Evolutionary conservation across 169 alveolate species (phyloP), one percentile per base, ranked within the genome.

Genomic region (Eimeria acervulina): DNA sequence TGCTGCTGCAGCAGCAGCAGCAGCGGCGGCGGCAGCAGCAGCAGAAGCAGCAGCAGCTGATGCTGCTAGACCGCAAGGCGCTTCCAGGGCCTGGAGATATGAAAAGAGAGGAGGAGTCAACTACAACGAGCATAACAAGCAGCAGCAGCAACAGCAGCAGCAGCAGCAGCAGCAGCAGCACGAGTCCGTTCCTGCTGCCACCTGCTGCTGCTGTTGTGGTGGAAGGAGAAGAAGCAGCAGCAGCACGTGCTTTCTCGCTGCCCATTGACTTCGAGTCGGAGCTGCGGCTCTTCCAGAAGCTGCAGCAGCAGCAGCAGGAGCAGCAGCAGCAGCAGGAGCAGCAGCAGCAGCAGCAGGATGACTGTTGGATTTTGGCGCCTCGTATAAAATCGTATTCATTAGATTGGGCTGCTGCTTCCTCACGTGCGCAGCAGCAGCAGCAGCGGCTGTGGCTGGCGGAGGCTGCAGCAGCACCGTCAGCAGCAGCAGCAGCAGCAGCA

Each of bases 271-370:
- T 72, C 23, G 52, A 31, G 84, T 72, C 84, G 19, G 84, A 72
- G 84, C 84, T 72, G 84, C 84, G 84, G 23, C 59, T 51, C 59
- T 51, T 51, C 15, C 7, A 51, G 59, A 51, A 51, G 59, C 59
- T 51, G 59, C 59, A 51, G 7, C 59, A 51, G 59, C 59, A 51
- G 59, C 59, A 51, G 59, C 59, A 51, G 59, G 21, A 72, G 44
- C 47, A 72, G 13, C 52, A 72, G 84, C 84, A 72, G 84, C 83
- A 72, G 83, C 83, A 72, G 44, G 47, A 72, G 83, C 83, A 72
- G 83, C 84, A 72, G 84, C 84, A 72, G 84, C 52, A 72, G 84
- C 84, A 72, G 84, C 84, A 72, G 84, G 47, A 72, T 28, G 47
- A 72, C 21, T 8, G 40, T 21, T 23, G 28, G 28, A 44, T n/a